phyloP scores from a whole-genome alignment of 208 protist genomes.

The Blastocrithidia nonstop region DNA sequence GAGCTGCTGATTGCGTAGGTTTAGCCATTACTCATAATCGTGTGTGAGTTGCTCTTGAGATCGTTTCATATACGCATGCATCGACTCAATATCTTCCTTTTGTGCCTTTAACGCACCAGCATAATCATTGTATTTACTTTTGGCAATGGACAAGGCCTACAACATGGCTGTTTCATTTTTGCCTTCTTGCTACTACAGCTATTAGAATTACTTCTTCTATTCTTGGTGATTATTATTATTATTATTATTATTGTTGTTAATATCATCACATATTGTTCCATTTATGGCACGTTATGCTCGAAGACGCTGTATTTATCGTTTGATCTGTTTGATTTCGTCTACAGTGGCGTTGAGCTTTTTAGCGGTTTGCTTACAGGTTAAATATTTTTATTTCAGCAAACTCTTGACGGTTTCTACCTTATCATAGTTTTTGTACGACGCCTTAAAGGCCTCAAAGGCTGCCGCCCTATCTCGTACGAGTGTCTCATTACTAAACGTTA shows the following conservation, averaged over 20 bases:
- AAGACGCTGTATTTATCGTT: constrained; percentile 49
- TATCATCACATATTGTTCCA: constrained; percentile 34
- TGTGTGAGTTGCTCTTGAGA: constrained; percentile 62
- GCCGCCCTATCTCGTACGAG: constrained; percentile 60
- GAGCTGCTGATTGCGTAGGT: constrained; percentile 56
- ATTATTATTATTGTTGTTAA: no score
- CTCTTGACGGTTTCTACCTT: constrained; percentile 61
- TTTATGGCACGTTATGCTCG: constrained; percentile 69
- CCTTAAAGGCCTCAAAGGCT: constrained; percentile 78
- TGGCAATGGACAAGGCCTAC: constrained; percentile 10
- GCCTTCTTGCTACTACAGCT: neutral
- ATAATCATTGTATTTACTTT: constrained; percentile 39
- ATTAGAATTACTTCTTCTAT: neutral
- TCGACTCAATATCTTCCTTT: constrained; percentile 76
- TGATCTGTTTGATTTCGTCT: constrained; percentile 57
- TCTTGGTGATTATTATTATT: no score
- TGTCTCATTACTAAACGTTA: constrained; percentile 53
- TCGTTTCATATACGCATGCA: constrained; percentile 77
- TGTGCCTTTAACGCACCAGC: constrained; percentile 23
- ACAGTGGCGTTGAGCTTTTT: constrained; percentile 41
- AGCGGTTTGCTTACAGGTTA: constrained; percentile 48
- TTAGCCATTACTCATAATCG: constrained; percentile 81
- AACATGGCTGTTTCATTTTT: constrained; percentile 4
- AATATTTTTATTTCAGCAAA: constrained; percentile 46
- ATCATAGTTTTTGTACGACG: constrained; percentile 55